phyloP scores from a whole-genome alignment of 345 rosid species.

The Orychophragmus violaceus region DNA sequence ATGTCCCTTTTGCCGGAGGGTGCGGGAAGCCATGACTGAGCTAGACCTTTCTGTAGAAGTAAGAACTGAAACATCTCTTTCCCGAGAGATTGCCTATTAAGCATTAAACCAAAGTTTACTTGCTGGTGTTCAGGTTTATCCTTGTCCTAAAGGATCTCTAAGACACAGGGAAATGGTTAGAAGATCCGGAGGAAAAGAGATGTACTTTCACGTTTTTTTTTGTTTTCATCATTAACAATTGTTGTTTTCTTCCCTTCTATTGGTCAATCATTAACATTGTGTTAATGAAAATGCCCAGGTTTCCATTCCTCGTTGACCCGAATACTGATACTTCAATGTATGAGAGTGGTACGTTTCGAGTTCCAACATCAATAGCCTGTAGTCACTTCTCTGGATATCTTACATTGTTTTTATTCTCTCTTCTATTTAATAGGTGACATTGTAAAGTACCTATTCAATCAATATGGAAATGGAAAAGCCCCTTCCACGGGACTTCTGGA shows the following conservation, averaged over 20 bases:
- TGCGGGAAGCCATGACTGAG: slow-evolving; percentile 81
- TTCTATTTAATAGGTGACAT: slow-evolving; percentile 48
- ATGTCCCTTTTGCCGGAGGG: slow-evolving; percentile 85
- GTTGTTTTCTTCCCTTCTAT: not conserved
- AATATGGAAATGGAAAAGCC: slow-evolving; percentile 59
- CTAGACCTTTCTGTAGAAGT: slow-evolving; percentile 79
- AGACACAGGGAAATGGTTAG: slow-evolving; percentile 74
- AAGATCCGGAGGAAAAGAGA: slow-evolving; percentile 72
- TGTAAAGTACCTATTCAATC: slow-evolving; percentile 64
- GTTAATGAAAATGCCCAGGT: slow-evolving; percentile 41
- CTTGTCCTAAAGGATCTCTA: slow-evolving; percentile 79
- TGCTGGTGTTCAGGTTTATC: slow-evolving; percentile 55
- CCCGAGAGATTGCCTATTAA: not conserved
- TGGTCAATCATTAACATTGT: not conserved
- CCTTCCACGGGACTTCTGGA: slow-evolving; percentile 64
- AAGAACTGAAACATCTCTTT: not conserved
- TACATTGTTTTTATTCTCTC: not conserved
- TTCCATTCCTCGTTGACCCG: slow-evolving; percentile 73
- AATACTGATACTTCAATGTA: slow-evolving; percentile 60
- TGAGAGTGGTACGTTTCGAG: slow-evolving; percentile 62
- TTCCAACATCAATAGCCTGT: not conserved
- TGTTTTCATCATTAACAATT: not conserved
- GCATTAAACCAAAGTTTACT: not conserved
- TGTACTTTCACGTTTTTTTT: slow-evolving; percentile 35
- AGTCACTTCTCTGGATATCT: slow-evolving; percentile 2